phyloP scores from a whole-genome alignment of 2,329 filamentous ascomycete genomes.

The Pestalotiopsis sp. region DNA sequence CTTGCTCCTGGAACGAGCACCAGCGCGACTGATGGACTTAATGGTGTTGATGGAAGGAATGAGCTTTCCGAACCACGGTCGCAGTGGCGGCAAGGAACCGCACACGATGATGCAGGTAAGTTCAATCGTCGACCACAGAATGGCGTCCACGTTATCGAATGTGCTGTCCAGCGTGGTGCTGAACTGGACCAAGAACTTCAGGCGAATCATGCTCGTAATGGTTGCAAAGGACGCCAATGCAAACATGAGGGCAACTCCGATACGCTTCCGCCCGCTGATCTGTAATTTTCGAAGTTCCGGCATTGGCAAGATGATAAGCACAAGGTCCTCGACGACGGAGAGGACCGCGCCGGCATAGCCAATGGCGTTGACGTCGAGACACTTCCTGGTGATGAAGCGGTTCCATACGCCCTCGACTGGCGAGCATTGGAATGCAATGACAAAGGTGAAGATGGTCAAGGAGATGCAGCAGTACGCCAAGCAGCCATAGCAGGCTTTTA shows the following conservation, averaged over 20 bases:
- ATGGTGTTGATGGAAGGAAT: slow-evolving; percentile 6
- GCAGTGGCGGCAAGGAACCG: slow-evolving; percentile 27
- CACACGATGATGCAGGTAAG: slow-evolving; percentile 27
- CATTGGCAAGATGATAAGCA: slow-evolving; percentile 67
- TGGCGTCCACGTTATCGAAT: slow-evolving; percentile 22
- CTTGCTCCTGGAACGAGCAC: not conserved
- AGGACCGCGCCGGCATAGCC: slow-evolving; percentile 69
- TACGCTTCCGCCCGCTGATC: slow-evolving; percentile 65
- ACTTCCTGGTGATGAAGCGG: slow-evolving; percentile 35
- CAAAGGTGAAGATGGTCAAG: not conserved
- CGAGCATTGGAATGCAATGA: slow-evolving; percentile 10
- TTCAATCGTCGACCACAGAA: slow-evolving; percentile 29
- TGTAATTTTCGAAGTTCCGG: slow-evolving; percentile 44
- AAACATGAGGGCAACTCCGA: slow-evolving; percentile 67
- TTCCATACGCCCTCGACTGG: slow-evolving; percentile 9
- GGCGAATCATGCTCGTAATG: slow-evolving; percentile 24
- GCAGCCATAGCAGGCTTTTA: not conserved
- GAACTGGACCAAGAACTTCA: slow-evolving; percentile 23
- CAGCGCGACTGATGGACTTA: not conserved
- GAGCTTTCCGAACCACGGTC: slow-evolving; percentile 22
- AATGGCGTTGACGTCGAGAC: slow-evolving; percentile 64
- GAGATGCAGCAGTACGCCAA: not conserved
- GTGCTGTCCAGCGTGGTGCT: slow-evolving; percentile 21
- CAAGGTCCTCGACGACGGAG: slow-evolving; percentile 70
- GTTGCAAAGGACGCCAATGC: slow-evolving; percentile 55